Evolutionary conservation across 139 green algal genomes (phyloP).

Genomic region (Pleodorina starrii): DNA sequence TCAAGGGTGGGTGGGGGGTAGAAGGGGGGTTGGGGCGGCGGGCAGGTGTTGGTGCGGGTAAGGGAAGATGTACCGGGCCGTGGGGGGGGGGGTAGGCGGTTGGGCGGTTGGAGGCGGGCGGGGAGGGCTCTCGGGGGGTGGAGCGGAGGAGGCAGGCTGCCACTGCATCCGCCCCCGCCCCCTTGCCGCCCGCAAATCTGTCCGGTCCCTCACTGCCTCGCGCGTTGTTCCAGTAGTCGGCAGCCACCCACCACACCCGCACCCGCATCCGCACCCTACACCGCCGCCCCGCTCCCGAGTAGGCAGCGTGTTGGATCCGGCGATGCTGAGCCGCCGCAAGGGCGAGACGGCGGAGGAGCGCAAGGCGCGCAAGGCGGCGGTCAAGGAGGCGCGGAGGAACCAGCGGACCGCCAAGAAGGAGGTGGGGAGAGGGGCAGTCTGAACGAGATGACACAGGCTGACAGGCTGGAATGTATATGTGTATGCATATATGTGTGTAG

Average conservation of each 20-base stretch:
- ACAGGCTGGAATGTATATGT: not conserved
- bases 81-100: too few species aligned
- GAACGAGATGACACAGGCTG: not conserved
- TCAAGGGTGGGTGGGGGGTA: too few species aligned
- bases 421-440: slow-evolving; percentile 25
- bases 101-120: too few species aligned
- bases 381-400: slow-evolving; percentile 82
- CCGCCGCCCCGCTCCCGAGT: too few species aligned
- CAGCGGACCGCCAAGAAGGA: slow-evolving; percentile 87
- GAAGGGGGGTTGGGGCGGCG: not conserved
- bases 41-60: not conserved
- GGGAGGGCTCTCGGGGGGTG: too few species aligned
- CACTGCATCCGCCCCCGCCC: too few species aligned
- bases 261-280: not conserved
- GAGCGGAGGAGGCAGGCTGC: too few species aligned
- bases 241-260: not conserved
- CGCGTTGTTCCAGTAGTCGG: too few species aligned
- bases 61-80: not conserved
- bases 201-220: too few species aligned
- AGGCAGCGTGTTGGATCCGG: slow-evolving; percentile 1
- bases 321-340: slow-evolving; percentile 66
- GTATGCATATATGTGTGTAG: not conserved
- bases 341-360: slow-evolving; percentile 89
- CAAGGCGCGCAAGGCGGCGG: slow-evolving; percentile 82
- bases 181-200: too few species aligned